Evolutionary conservation across 2,329 filamentous ascomycete species (phyloP), one percentile per base, ranked within the genome.

Genomic region (Verticillium nonalfalfae): DNA sequence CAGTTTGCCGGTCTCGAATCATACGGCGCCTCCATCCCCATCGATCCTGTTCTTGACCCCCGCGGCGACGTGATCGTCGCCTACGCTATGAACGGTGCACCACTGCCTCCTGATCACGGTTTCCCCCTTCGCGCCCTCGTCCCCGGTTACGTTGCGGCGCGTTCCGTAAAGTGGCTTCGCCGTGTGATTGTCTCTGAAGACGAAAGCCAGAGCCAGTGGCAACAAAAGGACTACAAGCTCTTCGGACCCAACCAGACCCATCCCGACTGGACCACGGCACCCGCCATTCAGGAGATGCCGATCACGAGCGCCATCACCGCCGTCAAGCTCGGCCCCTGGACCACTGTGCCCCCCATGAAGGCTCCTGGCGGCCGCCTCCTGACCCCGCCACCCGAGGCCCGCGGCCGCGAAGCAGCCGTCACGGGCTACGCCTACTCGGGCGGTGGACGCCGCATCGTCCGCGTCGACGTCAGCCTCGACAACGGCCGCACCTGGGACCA

Each of bases 81-180:
- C 0, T 89, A 85, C 66, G 78, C 79, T 57, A 90, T 90, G 88
- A 90, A 90, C 64, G 86, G 84, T 58, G 70, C 81, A 61, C 78
- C 84, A 0, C 75, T 90, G 1, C 85, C 86, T 0, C 80, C 79
- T 1, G 87, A 90, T 62, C 88, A 90, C 66, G 88, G 88, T 0
- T 90, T 81, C 66, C 88, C 88, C 0, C 72, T 89, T 14, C 78
- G 86, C 1, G 81, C 82, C 0, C 76, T 89, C 3, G 84, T 89
- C 0, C 85, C 87, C 0, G 88, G 88, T 0, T 82, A 85, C 58
- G 87, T 89, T 1, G 88, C 86, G 1, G 88, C 87, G 1, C 79
- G 87, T 1, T 86, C 83, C 6, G 87, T 89, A 65, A 90, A 90
- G 68, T 90, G 87, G 88, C 75, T 90, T 1, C 85, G 80, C 63